Evolutionary conservation across 2,329 filamentous ascomycete genomes (phyloP).

Genomic region (Beauveria medogensis): DNA sequence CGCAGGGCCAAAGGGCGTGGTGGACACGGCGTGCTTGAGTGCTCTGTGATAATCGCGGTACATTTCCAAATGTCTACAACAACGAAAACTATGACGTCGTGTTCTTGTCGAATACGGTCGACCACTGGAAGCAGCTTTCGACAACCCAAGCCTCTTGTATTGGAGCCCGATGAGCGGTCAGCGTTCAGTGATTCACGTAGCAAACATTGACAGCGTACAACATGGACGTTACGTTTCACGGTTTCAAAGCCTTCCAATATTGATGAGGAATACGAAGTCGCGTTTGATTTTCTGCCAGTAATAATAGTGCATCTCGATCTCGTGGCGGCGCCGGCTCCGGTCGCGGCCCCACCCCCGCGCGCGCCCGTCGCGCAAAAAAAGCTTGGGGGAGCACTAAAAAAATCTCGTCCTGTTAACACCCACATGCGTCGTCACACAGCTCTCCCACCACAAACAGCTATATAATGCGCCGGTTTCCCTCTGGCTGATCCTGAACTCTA

Average conservation of each 20-base stretch:
- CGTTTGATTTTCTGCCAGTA: too few relatives aligned
- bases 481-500: background rate
- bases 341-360: conserved; percentile 5
- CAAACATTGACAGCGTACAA: too few relatives aligned
- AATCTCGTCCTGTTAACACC: background rate
- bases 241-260: too few relatives aligned
- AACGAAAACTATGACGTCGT: conserved; percentile 14
- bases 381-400: background rate
- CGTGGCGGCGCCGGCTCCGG: background rate
- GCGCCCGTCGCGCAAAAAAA: background rate
- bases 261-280: too few relatives aligned
- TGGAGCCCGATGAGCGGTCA: too few relatives aligned
- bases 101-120: conserved; percentile 13
- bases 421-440: background rate
- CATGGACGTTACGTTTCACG: too few relatives aligned
- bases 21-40: conserved; percentile 8
- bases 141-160: background rate
- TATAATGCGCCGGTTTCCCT: background rate
- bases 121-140: background rate
- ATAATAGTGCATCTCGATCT: too few relatives aligned
- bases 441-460: background rate
- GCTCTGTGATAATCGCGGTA: conserved; percentile 5
- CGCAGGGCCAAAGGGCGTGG: background rate
- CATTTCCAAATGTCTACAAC: conserved; percentile 10
- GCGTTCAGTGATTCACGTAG: too few relatives aligned